Base-by-base conservation (phyloP, 495 filamentous ascomycete species). In the Massariosphaeria phaeospora region DNA sequence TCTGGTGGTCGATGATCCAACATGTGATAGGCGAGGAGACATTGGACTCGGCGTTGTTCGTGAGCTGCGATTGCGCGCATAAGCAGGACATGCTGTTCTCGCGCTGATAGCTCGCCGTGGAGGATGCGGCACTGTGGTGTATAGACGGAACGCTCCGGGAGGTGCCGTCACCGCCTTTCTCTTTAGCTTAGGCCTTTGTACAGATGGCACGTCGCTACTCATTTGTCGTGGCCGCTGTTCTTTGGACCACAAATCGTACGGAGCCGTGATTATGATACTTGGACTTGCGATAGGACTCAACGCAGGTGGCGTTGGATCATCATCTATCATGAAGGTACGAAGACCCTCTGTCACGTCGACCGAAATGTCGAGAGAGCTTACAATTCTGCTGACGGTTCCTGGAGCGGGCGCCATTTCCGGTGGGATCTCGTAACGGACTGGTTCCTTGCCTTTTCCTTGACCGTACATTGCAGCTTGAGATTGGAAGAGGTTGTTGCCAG, bases 291-390 rank as follows among this genome's bases (percentile, higher is more conserved):
- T 21, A 13, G 38, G 41, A 23, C 34, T 56, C 25, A 11, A 33
- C 3, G 52, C 8, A 18, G 26, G 33, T 8, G 34, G 52, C 17
- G 43, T 48, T 15, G 33, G n/a, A 43, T 38, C 44, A 40, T 46
- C 25, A 9, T 56, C 52, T 15, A 56, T 17, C 10, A 48, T 23
- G 3, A 56, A 12, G 2, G 17, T 10, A 29, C 52, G 21, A 2
- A 56, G 12, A 12, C 43, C 52, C 23, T 56, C 52, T 13, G 52
- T 56, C 17, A 56, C 24, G 41, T 56, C 52, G 26, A 56, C 52
- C 9, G 52, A 48, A 26, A 56, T 21, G 41, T 56, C 52, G 26
- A 56, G 24, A 6, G 23, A 27, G 7, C 27, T 31, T 30, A 27
- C 7, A 10, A 5, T 38, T 24, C 31, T 23, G 1, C 42, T 40